Percentiles rank a stretch among this genome's conserved stretches.
phyloP scores from a whole-genome alignment of 805 yeast genomes.

The Candida incommunis region DNA sequence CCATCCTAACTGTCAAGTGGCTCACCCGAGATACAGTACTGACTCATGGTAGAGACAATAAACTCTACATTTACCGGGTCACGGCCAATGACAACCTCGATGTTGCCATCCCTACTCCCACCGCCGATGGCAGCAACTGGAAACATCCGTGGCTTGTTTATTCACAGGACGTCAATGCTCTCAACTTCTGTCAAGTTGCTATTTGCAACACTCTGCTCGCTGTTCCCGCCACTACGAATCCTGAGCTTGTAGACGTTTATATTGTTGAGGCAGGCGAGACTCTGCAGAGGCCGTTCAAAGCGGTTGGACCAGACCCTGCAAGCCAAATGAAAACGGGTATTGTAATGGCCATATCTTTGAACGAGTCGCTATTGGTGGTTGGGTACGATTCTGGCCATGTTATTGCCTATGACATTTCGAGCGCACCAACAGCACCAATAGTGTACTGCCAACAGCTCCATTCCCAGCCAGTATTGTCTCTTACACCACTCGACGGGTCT shows the following conservation, averaged over 20 bases:
- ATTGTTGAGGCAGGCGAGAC: constrained; percentile 14
- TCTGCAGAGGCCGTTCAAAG: constrained; percentile 11
- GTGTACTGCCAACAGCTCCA: constrained; percentile 11
- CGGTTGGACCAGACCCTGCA: constrained; percentile 6
- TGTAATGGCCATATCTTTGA: constrained; percentile 42
- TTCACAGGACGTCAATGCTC: constrained; percentile 54
- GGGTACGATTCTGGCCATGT: constrained; percentile 72
- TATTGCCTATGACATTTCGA: constrained; percentile 18
- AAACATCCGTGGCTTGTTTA: constrained; percentile 23
- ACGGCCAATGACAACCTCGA: constrained; percentile 28
- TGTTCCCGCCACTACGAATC: constrained; percentile 51
- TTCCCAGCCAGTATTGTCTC: constrained; percentile 19
- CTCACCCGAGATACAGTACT: constrained; percentile 21
- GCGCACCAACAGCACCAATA: not conserved
- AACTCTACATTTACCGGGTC: constrained; percentile 19
- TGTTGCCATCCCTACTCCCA: constrained; percentile 15
- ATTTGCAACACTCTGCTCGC: constrained; percentile 27
- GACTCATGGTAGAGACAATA: constrained; percentile 59
- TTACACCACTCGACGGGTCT: constrained; percentile 11
- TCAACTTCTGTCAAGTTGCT: constrained; percentile 60
- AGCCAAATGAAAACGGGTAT: constrained; percentile 38
- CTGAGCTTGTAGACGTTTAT: constrained; percentile 54
- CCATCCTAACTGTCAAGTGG: constrained; percentile 37
- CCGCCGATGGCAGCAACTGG: constrained; percentile 12
- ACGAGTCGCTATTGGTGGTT: constrained; percentile 21